Conservation (phyloP, 495 filamentous ascomycete genomes). For the Aspergillus bertholletiae region DNA sequence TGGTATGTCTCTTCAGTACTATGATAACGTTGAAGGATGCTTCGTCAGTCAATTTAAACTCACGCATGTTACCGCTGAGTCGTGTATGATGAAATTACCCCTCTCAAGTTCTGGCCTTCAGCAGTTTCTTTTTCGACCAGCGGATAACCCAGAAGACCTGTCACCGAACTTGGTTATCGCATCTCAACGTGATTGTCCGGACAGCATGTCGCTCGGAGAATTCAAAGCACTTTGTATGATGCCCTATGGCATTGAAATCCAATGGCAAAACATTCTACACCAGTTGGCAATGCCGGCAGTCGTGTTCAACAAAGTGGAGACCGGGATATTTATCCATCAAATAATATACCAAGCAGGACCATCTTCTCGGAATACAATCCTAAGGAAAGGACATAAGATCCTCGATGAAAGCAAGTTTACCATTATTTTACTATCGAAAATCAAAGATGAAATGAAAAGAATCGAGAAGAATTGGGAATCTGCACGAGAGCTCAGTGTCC, state of each 20-base stretch:
- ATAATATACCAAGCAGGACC: conserved; percentile 48
- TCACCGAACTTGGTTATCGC: conserved; percentile 41
- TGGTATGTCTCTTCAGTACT: conserved; percentile 30
- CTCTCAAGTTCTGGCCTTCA: conserved; percentile 24
- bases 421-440: conserved; percentile 11
- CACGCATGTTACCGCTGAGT: conserved; percentile 12
- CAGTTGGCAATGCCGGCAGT: conserved; percentile 47
- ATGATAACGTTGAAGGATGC: conserved; percentile 21
- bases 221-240: conserved; percentile 47
- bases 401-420: conserved; percentile 24
- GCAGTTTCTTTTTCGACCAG: conserved; percentile 28
- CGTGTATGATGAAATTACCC: conserved; percentile 36
- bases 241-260: conserved; percentile 43
- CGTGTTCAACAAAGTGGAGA: conserved; percentile 43
- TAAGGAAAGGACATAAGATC: conserved; percentile 24
- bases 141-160: conserved; percentile 18
- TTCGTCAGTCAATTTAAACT: conserved; percentile 27
- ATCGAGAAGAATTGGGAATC: conserved; percentile 51
- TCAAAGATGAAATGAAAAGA: conserved; percentile 20
- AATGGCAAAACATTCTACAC: conserved; percentile 53
- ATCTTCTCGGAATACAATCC: neutral
- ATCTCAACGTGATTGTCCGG: conserved; percentile 37
- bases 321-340: conserved; percentile 45
- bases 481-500: conserved; percentile 17
- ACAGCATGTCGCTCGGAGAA: conserved; percentile 44